Base-by-base conservation (phyloP, 1,139 yeast genomes). In the Yamadazyma atlantica region DNA sequence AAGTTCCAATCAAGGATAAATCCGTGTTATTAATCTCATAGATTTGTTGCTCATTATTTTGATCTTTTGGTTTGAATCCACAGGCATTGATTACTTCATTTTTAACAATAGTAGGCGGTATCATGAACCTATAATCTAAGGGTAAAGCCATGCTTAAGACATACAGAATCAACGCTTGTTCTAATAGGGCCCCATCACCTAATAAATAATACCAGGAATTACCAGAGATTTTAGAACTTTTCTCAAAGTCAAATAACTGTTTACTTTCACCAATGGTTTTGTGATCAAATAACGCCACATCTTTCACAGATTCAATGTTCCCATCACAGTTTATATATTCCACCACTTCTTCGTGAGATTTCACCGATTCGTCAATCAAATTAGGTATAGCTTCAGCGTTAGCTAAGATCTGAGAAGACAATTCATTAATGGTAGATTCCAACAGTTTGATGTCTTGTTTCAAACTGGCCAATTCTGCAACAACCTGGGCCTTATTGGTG, bases 51-150 rank as follows among this genome's bases (percentile, higher is more conserved):
- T 89, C 97, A 41, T 82, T 80, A 50, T 86, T 85, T 49, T 82
- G 83, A 55, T 92, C 98, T 41, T 95, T 78, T 8, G 99, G 99
- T 55, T 84, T 82, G 64, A 90, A 94, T 0, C 99, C 99, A 66
- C 98, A 94, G 0, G 97, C 97, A 46, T 73, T 67, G 0, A 90
- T 80, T 9, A 88, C 69, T 46, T 86, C 95, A 16, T 78, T 69
- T 45, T 86, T 78, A 1, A 90, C 96, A 17, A 92, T 77, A 1
- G 95, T 78, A 1, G 98, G 98, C 1, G 98, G 97, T 7, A 79
- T 62, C 10, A 83, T 79, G 74, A 84, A 74, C 26, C 62, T 60
- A 62, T 85, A 94, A 0, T 96, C 96, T 7, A 68, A 58, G 30
- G 62, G 53, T 29, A 87, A 68, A 2, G 97, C 96, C 40, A 70